phyloP scores from a whole-genome alignment of 768 basidiomycete genomes.

The Mycena crocata region DNA sequence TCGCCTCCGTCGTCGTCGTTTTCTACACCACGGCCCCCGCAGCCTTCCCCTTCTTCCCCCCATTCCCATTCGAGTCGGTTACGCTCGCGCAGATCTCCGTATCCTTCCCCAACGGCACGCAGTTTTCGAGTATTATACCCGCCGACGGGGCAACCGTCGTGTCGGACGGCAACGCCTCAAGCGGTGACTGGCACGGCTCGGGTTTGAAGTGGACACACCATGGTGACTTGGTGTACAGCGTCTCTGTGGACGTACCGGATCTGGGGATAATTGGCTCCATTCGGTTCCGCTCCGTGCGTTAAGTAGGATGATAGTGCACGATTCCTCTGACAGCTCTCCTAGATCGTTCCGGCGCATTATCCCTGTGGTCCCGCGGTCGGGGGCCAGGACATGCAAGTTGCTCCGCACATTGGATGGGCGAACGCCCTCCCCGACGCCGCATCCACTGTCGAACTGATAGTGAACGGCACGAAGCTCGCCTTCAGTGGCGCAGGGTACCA shows the following conservation, averaged over 20 bases:
- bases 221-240: slow-evolving; percentile 13
- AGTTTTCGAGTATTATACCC: neutral
- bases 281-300: slow-evolving; percentile 5
- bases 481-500: slow-evolving; percentile 32
- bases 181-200: slow-evolving; percentile 30
- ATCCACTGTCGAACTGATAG: slow-evolving; percentile 24
- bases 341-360: slow-evolving; percentile 30
- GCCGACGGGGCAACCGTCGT: slow-evolving; percentile 25
- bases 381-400: slow-evolving; percentile 27
- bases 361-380: slow-evolving; percentile 28
- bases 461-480: slow-evolving; percentile 20
- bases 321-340: neutral
- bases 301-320: neutral
- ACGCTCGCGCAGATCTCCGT: neutral
- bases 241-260: slow-evolving; percentile 23
- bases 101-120: slow-evolving; percentile 17
- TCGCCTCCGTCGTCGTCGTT: slow-evolving; percentile 27
- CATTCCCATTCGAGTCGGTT: no score
- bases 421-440: slow-evolving; percentile 33
- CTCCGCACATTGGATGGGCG: slow-evolving; percentile 32
- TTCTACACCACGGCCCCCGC: neutral
- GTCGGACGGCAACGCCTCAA: slow-evolving; percentile 11
- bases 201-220: slow-evolving; percentile 23
- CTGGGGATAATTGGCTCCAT: slow-evolving; percentile 24
- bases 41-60: neutral